Evolutionary conservation across 305 asterid genomes (phyloP).

Genomic region (Fraxinus velutina): DNA sequence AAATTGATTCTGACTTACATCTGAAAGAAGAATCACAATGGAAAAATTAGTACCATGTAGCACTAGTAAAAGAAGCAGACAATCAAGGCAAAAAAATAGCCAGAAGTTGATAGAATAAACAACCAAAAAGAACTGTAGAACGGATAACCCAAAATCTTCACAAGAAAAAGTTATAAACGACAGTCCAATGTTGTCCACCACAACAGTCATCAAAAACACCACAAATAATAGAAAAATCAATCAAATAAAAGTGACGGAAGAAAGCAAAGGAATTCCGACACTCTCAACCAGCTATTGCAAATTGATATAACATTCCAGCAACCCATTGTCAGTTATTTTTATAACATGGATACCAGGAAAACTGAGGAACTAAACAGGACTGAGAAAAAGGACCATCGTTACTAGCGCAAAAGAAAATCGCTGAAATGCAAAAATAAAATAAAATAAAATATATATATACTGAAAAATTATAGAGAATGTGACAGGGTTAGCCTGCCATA

Average conservation of each 20-base stretch:
- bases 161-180: background rate
- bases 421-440: background rate
- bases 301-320: constrained; percentile 47
- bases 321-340: constrained; percentile 41
- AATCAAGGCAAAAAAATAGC: background rate
- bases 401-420: background rate
- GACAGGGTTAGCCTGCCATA: background rate
- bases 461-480: background rate
- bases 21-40: constrained; percentile 32
- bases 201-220: background rate
- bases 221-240: background rate
- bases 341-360: constrained; percentile 28
- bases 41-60: background rate
- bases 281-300: constrained; percentile 45
- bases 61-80: background rate
- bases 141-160: background rate
- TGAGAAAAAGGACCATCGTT: background rate
- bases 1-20: constrained; percentile 20
- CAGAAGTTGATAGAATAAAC: background rate
- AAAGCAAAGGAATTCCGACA: constrained; percentile 21
- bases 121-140: background rate
- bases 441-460: too few species aligned
- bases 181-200: background rate
- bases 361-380: background rate
- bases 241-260: background rate